These are phyloP conservation scores for Ustilago crameri DNA, from an alignment of 1,284 basidiomycete genomes.

Conservation along the genomic window DNA sequence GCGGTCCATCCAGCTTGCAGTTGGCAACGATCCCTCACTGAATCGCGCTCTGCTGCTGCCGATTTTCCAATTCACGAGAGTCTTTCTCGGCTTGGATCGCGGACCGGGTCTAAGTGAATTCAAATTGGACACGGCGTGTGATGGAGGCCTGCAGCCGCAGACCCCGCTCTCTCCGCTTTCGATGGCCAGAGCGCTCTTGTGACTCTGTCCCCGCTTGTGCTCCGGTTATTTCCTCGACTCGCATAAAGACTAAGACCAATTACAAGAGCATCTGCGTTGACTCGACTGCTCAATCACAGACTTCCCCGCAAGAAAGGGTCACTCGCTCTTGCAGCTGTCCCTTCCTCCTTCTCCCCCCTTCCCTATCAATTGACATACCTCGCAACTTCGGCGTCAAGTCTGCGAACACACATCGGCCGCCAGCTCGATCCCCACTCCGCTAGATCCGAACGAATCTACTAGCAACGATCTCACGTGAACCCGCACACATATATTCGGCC, in stretches of 20 bases:
- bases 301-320: conserved; percentile 27
- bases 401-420: too few relatives aligned
- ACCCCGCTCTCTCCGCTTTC: conserved; percentile 5
- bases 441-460: too few relatives aligned
- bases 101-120: conserved; percentile 9
- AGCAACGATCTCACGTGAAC: too few relatives aligned
- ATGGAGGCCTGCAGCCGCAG: conserved; percentile 2
- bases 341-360: neutral
- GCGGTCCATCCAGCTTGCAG: too few relatives aligned
- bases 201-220: conserved; percentile 33
- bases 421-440: too few relatives aligned
- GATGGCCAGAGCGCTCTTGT: conserved; percentile 26
- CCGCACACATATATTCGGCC: too few relatives aligned
- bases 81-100: neutral
- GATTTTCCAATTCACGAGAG: neutral
- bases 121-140: too few relatives aligned
- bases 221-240: conserved; percentile 18
- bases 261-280: too few relatives aligned
- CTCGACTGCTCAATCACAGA: conserved; percentile 1
- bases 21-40: too few relatives aligned
- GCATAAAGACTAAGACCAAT: conserved; percentile 5
- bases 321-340: neutral
- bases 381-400: conserved; percentile 3
- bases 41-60: too few relatives aligned
- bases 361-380: conserved; percentile 4